Percentiles rank a stretch among this genome's conserved stretches.
These are phyloP conservation scores for Candida easanensis DNA, from an alignment of 805 yeast species.

Conservation along the genomic window DNA sequence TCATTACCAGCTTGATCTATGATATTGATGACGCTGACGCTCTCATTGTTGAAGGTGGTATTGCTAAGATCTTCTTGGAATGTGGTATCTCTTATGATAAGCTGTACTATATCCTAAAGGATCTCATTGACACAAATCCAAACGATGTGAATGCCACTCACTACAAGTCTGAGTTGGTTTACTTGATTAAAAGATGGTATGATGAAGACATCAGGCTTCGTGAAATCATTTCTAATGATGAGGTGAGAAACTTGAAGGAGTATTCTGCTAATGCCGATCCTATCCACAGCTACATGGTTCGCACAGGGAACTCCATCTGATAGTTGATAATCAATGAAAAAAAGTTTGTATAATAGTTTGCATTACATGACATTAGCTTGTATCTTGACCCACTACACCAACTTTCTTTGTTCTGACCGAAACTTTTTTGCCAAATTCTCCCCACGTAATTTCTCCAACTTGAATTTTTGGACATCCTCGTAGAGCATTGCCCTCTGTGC, in stretches of 20 bases:
- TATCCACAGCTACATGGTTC: slow-evolving; percentile 41
- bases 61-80: slow-evolving; percentile 60
- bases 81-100: slow-evolving; percentile 65
- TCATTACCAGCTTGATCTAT: slow-evolving; percentile 50
- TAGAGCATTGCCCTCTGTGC: no score
- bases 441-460: slow-evolving; percentile 26
- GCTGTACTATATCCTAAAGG: slow-evolving; percentile 60
- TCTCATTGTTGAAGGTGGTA: slow-evolving; percentile 40
- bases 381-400: no score
- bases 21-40: slow-evolving; percentile 39
- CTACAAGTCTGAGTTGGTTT: slow-evolving; percentile 58
- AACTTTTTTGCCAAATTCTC: neutral
- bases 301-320: slow-evolving; percentile 20
- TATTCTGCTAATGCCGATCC: slow-evolving; percentile 60
- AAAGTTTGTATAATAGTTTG: neutral
- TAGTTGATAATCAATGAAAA: neutral
- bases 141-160: slow-evolving; percentile 47
- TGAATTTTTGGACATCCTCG: slow-evolving; percentile 53
- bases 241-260: slow-evolving; percentile 34
- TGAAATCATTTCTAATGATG: slow-evolving; percentile 37
- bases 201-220: slow-evolving; percentile 59
- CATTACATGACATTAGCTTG: no score
- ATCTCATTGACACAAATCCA: slow-evolving; percentile 58
- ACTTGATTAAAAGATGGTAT: slow-evolving; percentile 68
- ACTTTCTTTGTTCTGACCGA: neutral